phyloP scores from a whole-genome alignment of 1,284 basidiomycete genomes.

The Melampsora larici-populina region DNA sequence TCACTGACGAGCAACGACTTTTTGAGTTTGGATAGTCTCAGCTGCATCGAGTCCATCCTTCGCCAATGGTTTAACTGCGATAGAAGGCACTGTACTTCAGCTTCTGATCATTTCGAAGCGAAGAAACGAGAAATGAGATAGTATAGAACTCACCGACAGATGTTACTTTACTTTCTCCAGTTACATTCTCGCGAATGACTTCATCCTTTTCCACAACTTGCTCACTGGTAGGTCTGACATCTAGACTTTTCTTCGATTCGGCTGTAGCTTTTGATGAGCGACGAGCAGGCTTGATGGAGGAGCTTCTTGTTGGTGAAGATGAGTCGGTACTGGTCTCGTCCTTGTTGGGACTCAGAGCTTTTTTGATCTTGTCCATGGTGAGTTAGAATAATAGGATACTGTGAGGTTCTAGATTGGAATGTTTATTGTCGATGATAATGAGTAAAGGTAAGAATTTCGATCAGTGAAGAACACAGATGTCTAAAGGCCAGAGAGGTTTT shows the following conservation, averaged over 20 bases:
- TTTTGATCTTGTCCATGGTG: conserved; percentile 24
- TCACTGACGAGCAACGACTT: conserved; percentile 26
- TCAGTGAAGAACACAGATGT: no score
- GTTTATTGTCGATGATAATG: no score
- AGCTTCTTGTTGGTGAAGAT: conserved; percentile 3
- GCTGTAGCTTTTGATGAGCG: conserved; percentile 19
- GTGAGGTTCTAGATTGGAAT: no score
- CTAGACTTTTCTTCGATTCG: background rate
- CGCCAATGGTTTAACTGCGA: background rate
- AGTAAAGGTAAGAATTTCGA: no score
- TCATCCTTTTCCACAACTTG: background rate
- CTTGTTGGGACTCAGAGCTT: conserved; percentile 16
- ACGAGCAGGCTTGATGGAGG: conserved; percentile 9
- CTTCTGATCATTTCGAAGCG: no score
- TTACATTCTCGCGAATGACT: background rate
- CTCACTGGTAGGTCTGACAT: background rate
- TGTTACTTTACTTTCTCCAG: background rate
- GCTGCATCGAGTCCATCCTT: background rate
- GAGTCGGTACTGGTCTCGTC: conserved; percentile 13
- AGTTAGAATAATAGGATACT: no score
- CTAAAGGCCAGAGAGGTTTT: no score
- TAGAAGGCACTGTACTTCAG: background rate
- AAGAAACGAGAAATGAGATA: no score
- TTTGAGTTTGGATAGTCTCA: conserved; percentile 16
- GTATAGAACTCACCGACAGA: background rate